Evolutionary conservation across 176 grass and related monocot genomes (phyloP).

Genomic region (Zea mays): Zm-B73-REFERENCE-NAM-5.0 NC_050104.1:111183001-111183500

Average conservation of each 20-base stretch:
- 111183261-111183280: neutral
- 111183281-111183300: neutral
- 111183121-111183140: no score
- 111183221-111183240: neutral
- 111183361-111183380: slow-evolving; percentile 39
- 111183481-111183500: neutral
- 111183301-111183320: neutral
- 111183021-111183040: no score
- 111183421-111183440: slow-evolving; percentile 9
- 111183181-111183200: neutral
- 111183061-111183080: no score
- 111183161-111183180: no score
- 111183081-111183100: no score
- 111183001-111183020: no score
- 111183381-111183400: slow-evolving; percentile 28
- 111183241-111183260: neutral
- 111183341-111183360: slow-evolving; percentile 2
- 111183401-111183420: neutral
- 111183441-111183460: neutral
- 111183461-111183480: neutral
- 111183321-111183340: slow-evolving; percentile 46
- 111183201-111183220: neutral
- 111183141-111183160: no score
- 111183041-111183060: no score
- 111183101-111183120: no score